These are phyloP conservation scores for Abrus precatorius DNA, from an alignment of 306 rosid genomes.

Conservation along the genomic window DNA sequence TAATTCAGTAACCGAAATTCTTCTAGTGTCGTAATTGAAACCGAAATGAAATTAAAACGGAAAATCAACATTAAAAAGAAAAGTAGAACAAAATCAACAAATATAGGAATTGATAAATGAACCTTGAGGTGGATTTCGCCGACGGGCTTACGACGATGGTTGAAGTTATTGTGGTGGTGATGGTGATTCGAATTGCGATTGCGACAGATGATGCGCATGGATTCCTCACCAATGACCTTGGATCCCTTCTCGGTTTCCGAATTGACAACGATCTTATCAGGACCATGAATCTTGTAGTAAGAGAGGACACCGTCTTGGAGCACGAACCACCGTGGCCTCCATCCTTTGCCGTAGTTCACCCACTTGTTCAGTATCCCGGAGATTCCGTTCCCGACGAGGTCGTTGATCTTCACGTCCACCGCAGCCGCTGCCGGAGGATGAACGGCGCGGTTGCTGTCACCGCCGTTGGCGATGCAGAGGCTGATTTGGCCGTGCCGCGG, in stretches of 20 bases:
- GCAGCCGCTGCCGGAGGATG: slow-evolving; percentile 42
- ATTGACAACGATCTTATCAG: slow-evolving; percentile 77
- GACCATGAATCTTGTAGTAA: slow-evolving; percentile 92
- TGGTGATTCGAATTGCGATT: slow-evolving; percentile 41
- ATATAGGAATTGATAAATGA: background rate
- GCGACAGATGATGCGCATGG: slow-evolving; percentile 69
- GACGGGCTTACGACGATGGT: slow-evolving; percentile 45
- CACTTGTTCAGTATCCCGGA: slow-evolving; percentile 83
- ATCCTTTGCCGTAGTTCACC: slow-evolving; percentile 95
- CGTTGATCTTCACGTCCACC: slow-evolving; percentile 83
- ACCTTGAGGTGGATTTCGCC: slow-evolving; percentile 72
- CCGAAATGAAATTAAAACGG: slow-evolving; percentile 22
- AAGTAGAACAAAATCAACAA: background rate
- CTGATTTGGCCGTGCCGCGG: slow-evolving; percentile 34
- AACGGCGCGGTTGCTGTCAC: slow-evolving; percentile 31
- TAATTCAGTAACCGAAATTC: slow-evolving; percentile 25
- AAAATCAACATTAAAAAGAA: background rate
- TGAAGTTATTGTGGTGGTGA: background rate
- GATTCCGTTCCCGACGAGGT: slow-evolving; percentile 87
- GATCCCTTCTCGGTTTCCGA: slow-evolving; percentile 89
- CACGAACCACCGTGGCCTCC: slow-evolving; percentile 93
- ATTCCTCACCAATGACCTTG: slow-evolving; percentile 87
- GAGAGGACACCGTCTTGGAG: slow-evolving; percentile 92
- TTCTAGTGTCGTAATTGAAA: background rate
- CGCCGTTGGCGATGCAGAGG: slow-evolving; percentile 27